These are phyloP conservation scores for Pseudonectria buxi DNA, from an alignment of 2,329 filamentous ascomycete genomes.

Conservation along the genomic window DNA sequence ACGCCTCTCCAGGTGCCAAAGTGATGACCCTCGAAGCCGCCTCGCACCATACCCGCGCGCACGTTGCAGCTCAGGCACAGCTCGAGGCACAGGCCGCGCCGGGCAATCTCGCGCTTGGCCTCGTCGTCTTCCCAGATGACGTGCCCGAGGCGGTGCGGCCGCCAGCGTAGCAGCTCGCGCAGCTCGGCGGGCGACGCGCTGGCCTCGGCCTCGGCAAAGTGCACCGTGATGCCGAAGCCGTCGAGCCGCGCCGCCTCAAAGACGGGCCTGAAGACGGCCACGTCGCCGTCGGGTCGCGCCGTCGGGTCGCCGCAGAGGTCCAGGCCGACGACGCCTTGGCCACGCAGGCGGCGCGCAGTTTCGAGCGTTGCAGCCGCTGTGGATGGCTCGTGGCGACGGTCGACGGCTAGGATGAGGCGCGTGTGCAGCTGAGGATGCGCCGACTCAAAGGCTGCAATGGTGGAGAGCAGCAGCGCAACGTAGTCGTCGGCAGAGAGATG, in stretches of 20 bases:
- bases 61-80: constrained; percentile 79
- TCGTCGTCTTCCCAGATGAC: constrained; percentile 65
- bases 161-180: constrained; percentile 54
- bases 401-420: constrained; percentile 66
- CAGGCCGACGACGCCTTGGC: constrained; percentile 59
- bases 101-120: constrained; percentile 48
- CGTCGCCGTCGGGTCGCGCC: constrained; percentile 43
- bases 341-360: constrained; percentile 51
- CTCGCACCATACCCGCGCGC: constrained; percentile 63
- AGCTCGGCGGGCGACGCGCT: constrained; percentile 56
- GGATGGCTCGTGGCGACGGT: constrained; percentile 53
- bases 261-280: constrained; percentile 51
- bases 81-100: constrained; percentile 58
- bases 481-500: constrained; percentile 57
- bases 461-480: constrained; percentile 56
- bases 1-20: constrained; percentile 65
- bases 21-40: constrained; percentile 63
- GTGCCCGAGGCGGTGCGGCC: constrained; percentile 66
- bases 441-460: constrained; percentile 48
- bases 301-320: constrained; percentile 73
- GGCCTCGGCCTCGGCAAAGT: constrained; percentile 65
- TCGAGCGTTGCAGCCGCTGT: constrained; percentile 59
- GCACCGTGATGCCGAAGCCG: constrained; percentile 61
- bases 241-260: constrained; percentile 50
- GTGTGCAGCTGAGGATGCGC: constrained; percentile 43